These are phyloP conservation scores for Benincasa hispida DNA, from an alignment of 306 rosid genomes.

Conservation along the genomic window DNA sequence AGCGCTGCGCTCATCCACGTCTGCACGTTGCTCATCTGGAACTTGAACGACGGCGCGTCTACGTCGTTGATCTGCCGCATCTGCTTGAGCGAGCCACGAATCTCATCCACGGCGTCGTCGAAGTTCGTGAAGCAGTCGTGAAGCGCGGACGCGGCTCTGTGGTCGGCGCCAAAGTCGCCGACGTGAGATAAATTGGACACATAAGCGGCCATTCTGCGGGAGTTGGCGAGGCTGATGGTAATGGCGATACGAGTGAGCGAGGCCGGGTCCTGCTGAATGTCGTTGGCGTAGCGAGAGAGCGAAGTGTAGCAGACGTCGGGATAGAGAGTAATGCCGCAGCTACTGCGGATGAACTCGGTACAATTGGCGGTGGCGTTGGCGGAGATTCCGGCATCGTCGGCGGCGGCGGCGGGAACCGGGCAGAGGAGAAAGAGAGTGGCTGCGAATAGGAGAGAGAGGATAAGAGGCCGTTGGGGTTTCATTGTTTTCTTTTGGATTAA, in stretches of 20 bases:
- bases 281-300: conserved; percentile 72
- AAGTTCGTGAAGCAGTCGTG: conserved; percentile 80
- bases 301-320: conserved; percentile 77
- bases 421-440: conserved; percentile 9
- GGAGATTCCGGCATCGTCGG: background rate
- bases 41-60: conserved; percentile 31
- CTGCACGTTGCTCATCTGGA: conserved; percentile 96
- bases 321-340: conserved; percentile 69
- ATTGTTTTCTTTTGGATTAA: conserved; percentile 1
- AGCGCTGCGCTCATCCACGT: conserved; percentile 99
- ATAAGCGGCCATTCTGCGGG: conserved; percentile 36
- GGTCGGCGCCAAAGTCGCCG: conserved; percentile 37
- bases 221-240: conserved; percentile 43
- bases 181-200: conserved; percentile 48
- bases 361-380: background rate
- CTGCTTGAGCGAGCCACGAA: conserved; percentile 79
- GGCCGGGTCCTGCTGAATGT: conserved; percentile 53
- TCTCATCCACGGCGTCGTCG: conserved; percentile 75
- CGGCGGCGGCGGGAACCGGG: background rate
- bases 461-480: background rate
- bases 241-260: conserved; percentile 80
- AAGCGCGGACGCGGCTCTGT: conserved; percentile 46
- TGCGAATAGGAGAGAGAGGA: conserved; percentile 8
- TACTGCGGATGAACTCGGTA: conserved; percentile 59
- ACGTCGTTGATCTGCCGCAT: conserved; percentile 47